Percentiles rank a stretch among this genome's conserved stretches.
Evolutionary conservation across 768 basidiomycete species (phyloP).

Genomic region (Collybia sordida): DNA sequence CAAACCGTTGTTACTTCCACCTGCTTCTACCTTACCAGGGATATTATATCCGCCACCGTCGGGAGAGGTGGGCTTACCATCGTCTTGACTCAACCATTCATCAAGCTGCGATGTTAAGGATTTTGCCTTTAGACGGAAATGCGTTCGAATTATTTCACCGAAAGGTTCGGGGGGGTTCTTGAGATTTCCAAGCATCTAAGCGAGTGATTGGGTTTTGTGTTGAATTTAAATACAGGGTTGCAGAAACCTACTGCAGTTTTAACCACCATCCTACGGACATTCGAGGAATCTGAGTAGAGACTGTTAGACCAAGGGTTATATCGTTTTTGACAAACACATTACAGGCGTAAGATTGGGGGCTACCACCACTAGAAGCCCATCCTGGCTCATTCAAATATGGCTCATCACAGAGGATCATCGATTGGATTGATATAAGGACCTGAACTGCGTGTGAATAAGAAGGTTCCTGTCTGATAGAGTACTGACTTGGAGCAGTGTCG

Average conservation of each 20-base stretch:
- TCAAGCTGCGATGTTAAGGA: constrained; percentile 74
- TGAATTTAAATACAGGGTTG: neutral
- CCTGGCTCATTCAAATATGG: constrained; percentile 94
- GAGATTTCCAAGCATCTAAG: constrained; percentile 82
- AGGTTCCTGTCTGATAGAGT: neutral
- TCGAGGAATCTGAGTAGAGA: constrained; percentile 70
- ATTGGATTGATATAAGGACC: constrained; percentile 93
- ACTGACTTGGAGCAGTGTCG: constrained; percentile 81
- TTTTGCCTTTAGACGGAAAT: constrained; percentile 83
- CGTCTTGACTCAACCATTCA: constrained; percentile 75
- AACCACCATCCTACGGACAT: constrained; percentile 90
- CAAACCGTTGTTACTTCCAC: constrained; percentile 58
- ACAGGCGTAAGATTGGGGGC: constrained; percentile 78
- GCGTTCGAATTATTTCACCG: constrained; percentile 82
- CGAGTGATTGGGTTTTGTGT: neutral
- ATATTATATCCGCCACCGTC: constrained; percentile 52
- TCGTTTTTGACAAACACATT: constrained; percentile 21
- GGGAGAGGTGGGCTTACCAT: constrained; percentile 54
- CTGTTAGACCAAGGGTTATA: neutral
- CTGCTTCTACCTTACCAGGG: constrained; percentile 29
- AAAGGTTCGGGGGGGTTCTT: constrained; percentile 85
- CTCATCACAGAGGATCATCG: constrained; percentile 94
- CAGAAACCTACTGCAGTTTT: constrained; percentile 68
- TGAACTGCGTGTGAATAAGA: constrained; percentile 56
- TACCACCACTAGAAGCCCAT: constrained; percentile 74